A percentile compares a stretch with the other conserved stretches of the same genome.
These are phyloP conservation scores for Oehlia diaphana DNA, from an alignment of 192 early-diverging fungal genomes.

Conservation along the genomic window DNA sequence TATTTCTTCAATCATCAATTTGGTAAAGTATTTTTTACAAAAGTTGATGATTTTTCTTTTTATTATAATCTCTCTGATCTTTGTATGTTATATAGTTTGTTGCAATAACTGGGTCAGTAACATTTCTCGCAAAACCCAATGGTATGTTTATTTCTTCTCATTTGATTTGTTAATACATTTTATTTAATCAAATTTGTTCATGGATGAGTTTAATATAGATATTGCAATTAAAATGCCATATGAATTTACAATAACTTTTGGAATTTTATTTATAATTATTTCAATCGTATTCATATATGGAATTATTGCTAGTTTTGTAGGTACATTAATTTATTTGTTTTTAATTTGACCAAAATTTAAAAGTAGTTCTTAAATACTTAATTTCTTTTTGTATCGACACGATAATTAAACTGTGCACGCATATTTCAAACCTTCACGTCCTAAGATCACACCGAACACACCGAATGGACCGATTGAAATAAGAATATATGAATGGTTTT, in stretches of 20 bases:
- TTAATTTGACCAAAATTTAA: not conserved
- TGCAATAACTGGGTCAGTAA: not conserved
- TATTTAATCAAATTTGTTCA: not conserved
- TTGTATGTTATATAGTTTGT: not conserved
- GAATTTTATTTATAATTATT: not conserved
- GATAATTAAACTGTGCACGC: too few species aligned
- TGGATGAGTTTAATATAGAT: not conserved
- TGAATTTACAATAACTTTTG: not conserved
- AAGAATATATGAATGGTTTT: not conserved
- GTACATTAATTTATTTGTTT: not conserved
- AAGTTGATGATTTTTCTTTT: too few species aligned
- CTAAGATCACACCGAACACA: not conserved
- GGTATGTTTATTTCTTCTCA: not conserved
- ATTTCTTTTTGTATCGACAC: not conserved
- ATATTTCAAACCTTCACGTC: too few species aligned
- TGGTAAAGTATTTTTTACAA: not conserved
- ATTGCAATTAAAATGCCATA: not conserved
- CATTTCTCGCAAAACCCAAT: not conserved
- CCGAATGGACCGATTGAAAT: too few species aligned
- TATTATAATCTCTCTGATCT: too few species aligned
- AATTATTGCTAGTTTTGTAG: not conserved
- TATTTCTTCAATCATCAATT: not conserved
- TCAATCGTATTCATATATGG: not conserved
- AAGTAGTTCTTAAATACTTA: not conserved
- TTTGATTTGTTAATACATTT: not conserved